These are phyloP conservation scores for Peltaster fructicola DNA, from an alignment of 2,329 filamentous ascomycete species.

Conservation along the genomic window DNA sequence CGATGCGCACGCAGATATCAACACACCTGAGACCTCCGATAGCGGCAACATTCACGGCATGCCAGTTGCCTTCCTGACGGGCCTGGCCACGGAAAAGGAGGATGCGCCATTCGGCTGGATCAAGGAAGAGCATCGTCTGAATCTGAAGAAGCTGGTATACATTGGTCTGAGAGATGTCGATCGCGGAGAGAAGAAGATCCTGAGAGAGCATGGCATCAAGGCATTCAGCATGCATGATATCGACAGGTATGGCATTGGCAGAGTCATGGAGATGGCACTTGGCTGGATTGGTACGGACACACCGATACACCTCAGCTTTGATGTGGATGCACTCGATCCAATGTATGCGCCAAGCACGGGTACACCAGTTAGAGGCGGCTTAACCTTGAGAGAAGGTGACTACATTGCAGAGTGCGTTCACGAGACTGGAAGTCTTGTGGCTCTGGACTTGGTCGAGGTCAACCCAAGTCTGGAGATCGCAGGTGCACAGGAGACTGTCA, in stretches of 20 bases:
- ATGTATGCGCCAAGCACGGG: constrained; percentile 93
- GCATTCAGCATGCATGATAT: constrained; percentile 98
- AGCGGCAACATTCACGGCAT: constrained; percentile 96
- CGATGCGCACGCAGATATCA: constrained; percentile 95
- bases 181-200: constrained; percentile 77
- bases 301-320: constrained; percentile 91
- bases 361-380: constrained; percentile 78
- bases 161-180: constrained; percentile 92
- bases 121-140: constrained; percentile 50
- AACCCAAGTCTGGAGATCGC: constrained; percentile 31
- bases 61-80: constrained; percentile 84
- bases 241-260: constrained; percentile 83
- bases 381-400: constrained; percentile 89
- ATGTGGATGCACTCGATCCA: constrained; percentile 90
- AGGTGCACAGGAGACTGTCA: constrained; percentile 69
- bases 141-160: constrained; percentile 77
- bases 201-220: constrained; percentile 77
- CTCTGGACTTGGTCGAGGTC: constrained; percentile 39
- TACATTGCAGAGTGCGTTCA: constrained; percentile 68
- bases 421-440: constrained; percentile 37
- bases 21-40: constrained; percentile 75
- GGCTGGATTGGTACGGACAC: constrained; percentile 88
- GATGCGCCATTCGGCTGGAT: constrained; percentile 85
- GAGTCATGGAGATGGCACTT: constrained; percentile 95
- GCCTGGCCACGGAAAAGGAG: constrained; percentile 51